Evolutionary conservation across 345 rosid genomes (phyloP).

Genomic region (Aethionema arabicum): DNA sequence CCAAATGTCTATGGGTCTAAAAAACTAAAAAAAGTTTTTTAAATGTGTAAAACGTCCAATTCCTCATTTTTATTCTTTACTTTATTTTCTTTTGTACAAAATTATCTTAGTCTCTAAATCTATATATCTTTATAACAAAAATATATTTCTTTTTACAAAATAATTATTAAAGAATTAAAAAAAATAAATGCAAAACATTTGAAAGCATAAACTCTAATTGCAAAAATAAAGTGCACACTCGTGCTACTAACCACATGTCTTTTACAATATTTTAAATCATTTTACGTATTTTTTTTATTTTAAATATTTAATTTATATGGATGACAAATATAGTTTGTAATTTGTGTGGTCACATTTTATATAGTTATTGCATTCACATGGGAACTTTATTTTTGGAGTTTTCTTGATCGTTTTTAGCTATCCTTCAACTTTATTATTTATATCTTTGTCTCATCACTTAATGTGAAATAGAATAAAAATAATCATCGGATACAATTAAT

Average conservation of each 20-base stretch:
- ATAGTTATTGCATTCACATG: conserved; percentile 21
- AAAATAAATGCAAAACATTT: conserved; percentile 7
- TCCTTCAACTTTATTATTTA: neutral
- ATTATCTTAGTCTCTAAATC: no score
- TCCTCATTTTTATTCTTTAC: no score
- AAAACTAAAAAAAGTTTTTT: no score
- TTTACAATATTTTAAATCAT: neutral
- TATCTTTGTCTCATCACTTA: no score
- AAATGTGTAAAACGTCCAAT: no score
- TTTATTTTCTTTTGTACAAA: no score
- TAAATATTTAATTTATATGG: conserved; percentile 17
- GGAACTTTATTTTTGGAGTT: conserved; percentile 25
- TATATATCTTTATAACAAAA: no score
- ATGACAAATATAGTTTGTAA: conserved; percentile 13
- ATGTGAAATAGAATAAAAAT: no score
- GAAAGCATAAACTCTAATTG: neutral
- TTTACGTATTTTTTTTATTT: neutral
- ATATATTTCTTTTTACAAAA: no score
- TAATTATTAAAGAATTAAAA: no score
- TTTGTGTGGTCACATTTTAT: conserved; percentile 20
- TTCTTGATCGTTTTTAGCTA: conserved; percentile 7
- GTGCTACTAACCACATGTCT: conserved; percentile 15
- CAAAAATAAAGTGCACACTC: conserved; percentile 7
- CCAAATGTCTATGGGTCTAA: no score
- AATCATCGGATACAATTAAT: no score